A percentile compares a stretch with the other conserved stretches of the same genome.
Evolutionary conservation across 2,329 filamentous ascomycete species (phyloP).

Genomic region (Paracamarosporium sp.): DNA sequence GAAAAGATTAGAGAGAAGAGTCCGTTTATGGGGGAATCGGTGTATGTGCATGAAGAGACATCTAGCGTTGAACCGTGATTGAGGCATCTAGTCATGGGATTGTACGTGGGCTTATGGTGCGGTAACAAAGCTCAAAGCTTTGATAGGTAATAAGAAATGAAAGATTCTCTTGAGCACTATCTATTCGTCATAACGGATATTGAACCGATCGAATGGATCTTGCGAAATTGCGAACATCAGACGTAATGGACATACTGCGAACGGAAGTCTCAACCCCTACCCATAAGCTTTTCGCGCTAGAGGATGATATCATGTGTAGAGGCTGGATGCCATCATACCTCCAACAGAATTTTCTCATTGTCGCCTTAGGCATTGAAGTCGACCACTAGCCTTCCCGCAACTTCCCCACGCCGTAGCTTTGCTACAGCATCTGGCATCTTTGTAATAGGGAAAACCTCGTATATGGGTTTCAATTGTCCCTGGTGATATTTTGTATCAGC

Average conservation of each 20-base stretch:
- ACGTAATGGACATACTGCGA: no score
- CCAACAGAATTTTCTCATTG: no score
- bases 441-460: conserved; percentile 53
- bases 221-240: no score
- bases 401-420: conserved; percentile 53
- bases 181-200: no score
- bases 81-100: neutral
- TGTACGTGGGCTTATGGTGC: neutral
- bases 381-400: conserved; percentile 58
- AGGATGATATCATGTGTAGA: no score
- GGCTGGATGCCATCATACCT: no score
- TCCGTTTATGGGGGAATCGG: conserved; percentile 47
- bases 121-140: neutral
- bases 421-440: conserved; percentile 57
- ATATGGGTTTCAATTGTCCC: conserved; percentile 54
- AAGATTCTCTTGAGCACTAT: no score
- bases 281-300: no score
- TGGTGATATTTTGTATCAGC: conserved; percentile 1
- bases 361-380: conserved; percentile 53
- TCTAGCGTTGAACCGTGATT: neutral
- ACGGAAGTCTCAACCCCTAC: no score
- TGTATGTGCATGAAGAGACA: conserved; percentile 16
- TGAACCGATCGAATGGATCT: no score
- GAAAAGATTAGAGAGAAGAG: conserved; percentile 47
- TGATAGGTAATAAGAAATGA: no score